A percentile compares a stretch with the other conserved stretches of the same genome.
phyloP scores from a whole-genome alignment of 352 stramenopile species.

The Phytophthora citricola region DNA sequence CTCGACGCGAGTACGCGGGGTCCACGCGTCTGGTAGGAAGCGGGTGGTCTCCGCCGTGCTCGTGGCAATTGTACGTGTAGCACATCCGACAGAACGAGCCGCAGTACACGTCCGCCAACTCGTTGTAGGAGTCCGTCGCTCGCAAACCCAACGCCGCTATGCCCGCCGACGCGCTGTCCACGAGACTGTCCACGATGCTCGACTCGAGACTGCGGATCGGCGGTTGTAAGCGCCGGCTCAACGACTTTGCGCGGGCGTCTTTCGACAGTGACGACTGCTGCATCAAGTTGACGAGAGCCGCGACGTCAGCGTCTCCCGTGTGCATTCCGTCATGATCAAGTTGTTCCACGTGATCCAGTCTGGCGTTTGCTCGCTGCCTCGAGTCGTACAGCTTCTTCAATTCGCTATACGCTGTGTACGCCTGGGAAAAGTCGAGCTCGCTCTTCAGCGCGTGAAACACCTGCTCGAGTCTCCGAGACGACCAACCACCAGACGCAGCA shows the following conservation, averaged over 20 bases:
- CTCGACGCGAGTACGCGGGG: slow-evolving; percentile 49
- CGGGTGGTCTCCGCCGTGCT: slow-evolving; percentile 87
- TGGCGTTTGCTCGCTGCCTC: slow-evolving; percentile 9
- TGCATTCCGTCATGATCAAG: slow-evolving; percentile 12
- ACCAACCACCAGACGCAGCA: slow-evolving; percentile 45
- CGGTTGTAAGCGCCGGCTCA: slow-evolving; percentile 45
- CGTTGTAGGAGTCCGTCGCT: slow-evolving; percentile 61
- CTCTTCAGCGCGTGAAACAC: slow-evolving; percentile 47
- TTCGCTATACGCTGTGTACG: slow-evolving; percentile 48
- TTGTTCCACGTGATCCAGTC: slow-evolving; percentile 18
- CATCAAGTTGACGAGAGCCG: slow-evolving; percentile 32
- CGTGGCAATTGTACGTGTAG: slow-evolving; percentile 92
- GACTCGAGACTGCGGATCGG: slow-evolving; percentile 64
- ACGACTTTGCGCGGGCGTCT: slow-evolving; percentile 7
- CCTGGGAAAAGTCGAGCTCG: slow-evolving; percentile 39
- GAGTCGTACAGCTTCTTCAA: slow-evolving; percentile 41
- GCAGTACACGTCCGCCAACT: slow-evolving; percentile 83
- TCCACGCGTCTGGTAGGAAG: slow-evolving; percentile 58
- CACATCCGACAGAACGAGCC: slow-evolving; percentile 92
- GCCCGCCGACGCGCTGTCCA: slow-evolving; percentile 13
- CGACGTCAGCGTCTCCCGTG: slow-evolving; percentile 9
- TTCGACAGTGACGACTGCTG: slow-evolving; percentile 25
- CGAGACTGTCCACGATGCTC: slow-evolving; percentile 43
- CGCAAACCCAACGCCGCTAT: slow-evolving; percentile 48
- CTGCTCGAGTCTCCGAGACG: slow-evolving; percentile 39